Conservation (phyloP, 345 rosid genomes). For the Lumnitzera littorea region DNA sequence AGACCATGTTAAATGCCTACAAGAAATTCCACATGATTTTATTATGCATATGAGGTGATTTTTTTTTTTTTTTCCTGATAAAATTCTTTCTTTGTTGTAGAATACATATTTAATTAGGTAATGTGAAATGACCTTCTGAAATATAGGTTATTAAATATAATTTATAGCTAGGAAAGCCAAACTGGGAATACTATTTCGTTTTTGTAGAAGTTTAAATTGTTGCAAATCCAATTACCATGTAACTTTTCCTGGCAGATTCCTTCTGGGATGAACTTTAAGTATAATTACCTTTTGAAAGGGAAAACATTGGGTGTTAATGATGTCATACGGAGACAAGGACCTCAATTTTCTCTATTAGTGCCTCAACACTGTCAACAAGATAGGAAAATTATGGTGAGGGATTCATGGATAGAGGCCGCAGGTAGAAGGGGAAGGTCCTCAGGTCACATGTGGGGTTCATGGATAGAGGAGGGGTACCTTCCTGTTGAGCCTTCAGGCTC, state of each 20-base stretch:
- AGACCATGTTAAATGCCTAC: not conserved
- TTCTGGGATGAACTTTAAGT: conserved; percentile 69
- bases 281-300: conserved; percentile 62
- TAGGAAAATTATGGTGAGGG: conserved; percentile 50
- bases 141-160: too few relatives aligned
- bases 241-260: conserved; percentile 47
- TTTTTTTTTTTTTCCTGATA: too few relatives aligned
- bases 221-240: conserved; percentile 3
- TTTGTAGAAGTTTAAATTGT: conserved; percentile 3
- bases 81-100: too few relatives aligned
- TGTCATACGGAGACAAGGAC: conserved; percentile 79
- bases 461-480: conserved; percentile 57
- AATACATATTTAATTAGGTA: too few relatives aligned
- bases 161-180: too few relatives aligned
- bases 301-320: conserved; percentile 39
- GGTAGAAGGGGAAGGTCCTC: conserved; percentile 21
- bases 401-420: conserved; percentile 64
- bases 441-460: conserved; percentile 59
- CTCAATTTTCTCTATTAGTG: conserved; percentile 62
- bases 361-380: conserved; percentile 39
- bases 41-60: too few relatives aligned
- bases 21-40: too few relatives aligned
- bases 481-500: conserved; percentile 23
- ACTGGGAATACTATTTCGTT: not conserved
- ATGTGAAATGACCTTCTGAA: too few relatives aligned